Evolutionary conservation across 192 early-diverging fungal species (phyloP).

Genomic region (Backusella sp.): DNA sequence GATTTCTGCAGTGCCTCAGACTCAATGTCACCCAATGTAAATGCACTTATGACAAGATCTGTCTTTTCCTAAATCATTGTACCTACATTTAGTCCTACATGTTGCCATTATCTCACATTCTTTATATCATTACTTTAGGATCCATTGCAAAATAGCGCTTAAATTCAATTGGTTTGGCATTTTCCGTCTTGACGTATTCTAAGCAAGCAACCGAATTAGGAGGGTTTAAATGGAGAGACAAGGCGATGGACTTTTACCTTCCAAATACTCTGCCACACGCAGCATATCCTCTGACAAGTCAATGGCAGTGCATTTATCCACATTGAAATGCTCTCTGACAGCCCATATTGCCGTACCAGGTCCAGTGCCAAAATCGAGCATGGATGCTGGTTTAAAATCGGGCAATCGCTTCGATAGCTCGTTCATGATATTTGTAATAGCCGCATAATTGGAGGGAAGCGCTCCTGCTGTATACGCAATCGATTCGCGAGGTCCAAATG

Average conservation of each 20-base stretch:
- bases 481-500: conserved; percentile 71
- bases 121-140: conserved; percentile 27
- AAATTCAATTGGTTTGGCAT: conserved; percentile 38
- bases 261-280: conserved; percentile 56
- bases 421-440: conserved; percentile 61
- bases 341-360: conserved; percentile 85
- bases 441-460: conserved; percentile 63
- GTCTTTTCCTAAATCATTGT: conserved; percentile 28
- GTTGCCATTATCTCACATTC: neutral
- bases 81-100: neutral
- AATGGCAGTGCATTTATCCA: conserved; percentile 59
- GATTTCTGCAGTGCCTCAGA: conserved; percentile 59
- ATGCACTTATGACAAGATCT: conserved; percentile 77
- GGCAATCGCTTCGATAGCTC: conserved; percentile 66
- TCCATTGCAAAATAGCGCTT: conserved; percentile 63
- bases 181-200: conserved; percentile 9
- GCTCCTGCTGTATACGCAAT: conserved; percentile 69
- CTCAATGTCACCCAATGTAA: conserved; percentile 72
- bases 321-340: conserved; percentile 54
- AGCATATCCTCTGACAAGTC: conserved; percentile 83
- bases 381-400: conserved; percentile 51
- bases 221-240: neutral
- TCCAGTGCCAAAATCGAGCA: conserved; percentile 83
- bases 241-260: neutral
- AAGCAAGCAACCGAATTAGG: neutral